A percentile compares a stretch with the other conserved stretches of the same genome.
phyloP scores from a whole-genome alignment of 345 rosid genomes.

The Geranium brycei region DNA sequence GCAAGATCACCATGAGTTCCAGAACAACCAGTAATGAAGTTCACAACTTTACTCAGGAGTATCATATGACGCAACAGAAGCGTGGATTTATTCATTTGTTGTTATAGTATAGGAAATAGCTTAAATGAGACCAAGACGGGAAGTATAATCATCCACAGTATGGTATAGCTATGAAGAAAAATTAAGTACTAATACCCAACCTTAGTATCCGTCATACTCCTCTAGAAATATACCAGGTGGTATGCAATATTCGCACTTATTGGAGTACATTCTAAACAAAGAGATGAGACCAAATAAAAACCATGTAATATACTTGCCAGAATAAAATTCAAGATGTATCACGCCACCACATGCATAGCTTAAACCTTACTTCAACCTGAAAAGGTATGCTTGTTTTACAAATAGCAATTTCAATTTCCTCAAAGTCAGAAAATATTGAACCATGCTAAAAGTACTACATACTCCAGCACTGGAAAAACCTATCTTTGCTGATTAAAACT shows the following conservation, averaged over 20 bases:
- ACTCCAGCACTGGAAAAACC: not conserved
- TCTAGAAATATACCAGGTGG: not conserved
- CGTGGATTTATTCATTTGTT: not conserved
- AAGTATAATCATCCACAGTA: not conserved
- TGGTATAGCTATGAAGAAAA: not conserved
- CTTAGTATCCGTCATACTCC: not conserved
- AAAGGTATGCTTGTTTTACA: not conserved
- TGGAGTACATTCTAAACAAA: not conserved
- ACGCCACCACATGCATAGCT: not conserved
- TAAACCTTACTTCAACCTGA: not conserved
- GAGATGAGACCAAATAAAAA: not conserved
- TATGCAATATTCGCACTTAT: no score
- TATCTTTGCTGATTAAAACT: no score
- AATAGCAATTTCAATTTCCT: not conserved
- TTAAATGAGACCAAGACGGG: not conserved
- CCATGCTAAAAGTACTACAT: not conserved
- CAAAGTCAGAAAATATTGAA: not conserved
- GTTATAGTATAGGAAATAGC: not conserved
- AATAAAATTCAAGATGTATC: not conserved
- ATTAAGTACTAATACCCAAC: no score
- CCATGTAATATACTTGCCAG: not conserved
- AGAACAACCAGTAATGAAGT: not conserved
- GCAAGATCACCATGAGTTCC: not conserved
- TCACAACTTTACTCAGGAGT: constrained; percentile 1
- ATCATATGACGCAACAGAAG: constrained; percentile 2